These are phyloP conservation scores for Neostapfia colusana DNA, from an alignment of 176 grass and related monocot species.

Conservation along the genomic window DNA sequence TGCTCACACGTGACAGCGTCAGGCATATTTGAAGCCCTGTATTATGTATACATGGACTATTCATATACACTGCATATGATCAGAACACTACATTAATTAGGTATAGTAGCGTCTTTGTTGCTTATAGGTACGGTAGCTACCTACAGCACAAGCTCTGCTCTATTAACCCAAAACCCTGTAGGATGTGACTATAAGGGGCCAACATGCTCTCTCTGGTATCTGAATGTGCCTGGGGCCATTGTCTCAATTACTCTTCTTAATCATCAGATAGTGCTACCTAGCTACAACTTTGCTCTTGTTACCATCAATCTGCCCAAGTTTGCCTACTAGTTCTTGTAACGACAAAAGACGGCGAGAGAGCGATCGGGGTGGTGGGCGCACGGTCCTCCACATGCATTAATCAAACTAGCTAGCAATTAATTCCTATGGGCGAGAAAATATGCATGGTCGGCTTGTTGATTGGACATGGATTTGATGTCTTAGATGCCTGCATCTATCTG, in stretches of 20 bases:
- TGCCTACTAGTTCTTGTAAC: slow-evolving; percentile 6
- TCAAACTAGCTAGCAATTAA: no score
- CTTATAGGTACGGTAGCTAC: neutral
- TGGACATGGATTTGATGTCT: no score
- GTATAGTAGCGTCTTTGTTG: slow-evolving; percentile 8
- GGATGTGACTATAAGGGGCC: slow-evolving; percentile 40
- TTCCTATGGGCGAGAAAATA: no score
- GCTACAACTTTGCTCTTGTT: slow-evolving; percentile 25
- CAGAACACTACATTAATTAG: neutral
- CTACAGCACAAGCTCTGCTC: slow-evolving; percentile 13
- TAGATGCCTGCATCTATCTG: no score
- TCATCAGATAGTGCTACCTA: neutral
- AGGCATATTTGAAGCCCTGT: neutral
- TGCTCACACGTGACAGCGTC: slow-evolving; percentile 28
- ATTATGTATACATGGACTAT: slow-evolving; percentile 17
- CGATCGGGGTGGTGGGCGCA: neutral
- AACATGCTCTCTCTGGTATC: neutral
- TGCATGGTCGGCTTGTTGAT: no score
- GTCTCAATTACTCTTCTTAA: neutral
- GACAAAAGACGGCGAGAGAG: neutral
- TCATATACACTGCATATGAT: slow-evolving; percentile 32
- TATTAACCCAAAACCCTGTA: slow-evolving; percentile 33
- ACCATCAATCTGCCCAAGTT: neutral
- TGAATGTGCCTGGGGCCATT: slow-evolving; percentile 8
- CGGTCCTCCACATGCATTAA: slow-evolving; percentile 19